These are phyloP conservation scores for Carex parvula DNA, from an alignment of 176 grass and related monocot genomes.

Conservation along the genomic window DNA sequence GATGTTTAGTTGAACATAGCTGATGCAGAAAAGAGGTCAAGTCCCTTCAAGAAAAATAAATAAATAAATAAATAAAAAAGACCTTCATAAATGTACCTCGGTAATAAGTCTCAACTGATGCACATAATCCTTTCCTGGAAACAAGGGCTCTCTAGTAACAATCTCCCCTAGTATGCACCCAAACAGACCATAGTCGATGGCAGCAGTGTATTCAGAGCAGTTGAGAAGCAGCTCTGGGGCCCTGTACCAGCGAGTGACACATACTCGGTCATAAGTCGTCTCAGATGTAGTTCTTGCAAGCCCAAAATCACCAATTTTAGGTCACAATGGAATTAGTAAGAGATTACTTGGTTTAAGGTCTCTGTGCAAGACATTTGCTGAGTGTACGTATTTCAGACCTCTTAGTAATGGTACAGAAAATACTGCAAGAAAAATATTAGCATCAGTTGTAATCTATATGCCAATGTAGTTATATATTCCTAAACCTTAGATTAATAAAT, in stretches of 20 bases:
- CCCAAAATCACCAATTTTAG: slow-evolving; percentile 94
- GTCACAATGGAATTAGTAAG: slow-evolving; percentile 79
- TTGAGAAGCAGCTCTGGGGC: slow-evolving; percentile 93
- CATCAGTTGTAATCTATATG: slow-evolving; percentile 2
- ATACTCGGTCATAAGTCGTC: slow-evolving; percentile 99
- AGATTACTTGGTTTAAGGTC: slow-evolving; percentile 92
- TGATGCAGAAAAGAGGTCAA: not conserved
- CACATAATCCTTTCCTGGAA: slow-evolving; percentile 96
- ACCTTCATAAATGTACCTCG: slow-evolving; percentile 49
- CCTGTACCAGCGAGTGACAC: slow-evolving; percentile 91
- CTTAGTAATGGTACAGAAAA: slow-evolving; percentile 91
- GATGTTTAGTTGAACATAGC: not conserved
- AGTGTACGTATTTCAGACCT: slow-evolving; percentile 95
- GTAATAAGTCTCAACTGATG: slow-evolving; percentile 91
- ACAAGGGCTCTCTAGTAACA: slow-evolving; percentile 76
- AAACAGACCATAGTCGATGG: slow-evolving; percentile 91
- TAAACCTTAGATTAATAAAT: not conserved
- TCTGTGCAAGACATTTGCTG: slow-evolving; percentile 86
- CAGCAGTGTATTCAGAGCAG: slow-evolving; percentile 94
- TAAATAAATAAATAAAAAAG: slow-evolving; percentile 4
- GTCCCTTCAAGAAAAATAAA: too few relatives aligned
- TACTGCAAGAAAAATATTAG: slow-evolving; percentile 44
- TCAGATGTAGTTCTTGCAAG: slow-evolving; percentile 91
- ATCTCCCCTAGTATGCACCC: slow-evolving; percentile 95
- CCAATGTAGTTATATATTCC: not conserved